Base-by-base conservation (phyloP, 495 filamentous ascomycete genomes). In the Daldinia grandis region DNA sequence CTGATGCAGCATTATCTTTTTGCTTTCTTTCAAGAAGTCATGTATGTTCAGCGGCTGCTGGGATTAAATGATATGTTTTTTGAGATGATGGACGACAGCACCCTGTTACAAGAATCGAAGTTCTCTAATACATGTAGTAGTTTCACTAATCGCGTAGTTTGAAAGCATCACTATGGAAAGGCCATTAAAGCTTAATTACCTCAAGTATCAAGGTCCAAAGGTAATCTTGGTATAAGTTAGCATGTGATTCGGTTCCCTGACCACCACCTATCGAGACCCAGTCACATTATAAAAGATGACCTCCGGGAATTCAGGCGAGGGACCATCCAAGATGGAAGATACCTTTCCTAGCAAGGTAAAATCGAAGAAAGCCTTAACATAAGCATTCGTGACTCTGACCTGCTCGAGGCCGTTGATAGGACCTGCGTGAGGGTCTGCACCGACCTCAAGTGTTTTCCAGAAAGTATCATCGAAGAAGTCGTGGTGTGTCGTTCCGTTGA, bases 381-480 rank as follows among this genome's bases (percentile, higher is more conserved):
- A 79, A 10, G 44, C 35, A 54, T 75, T 75, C 56, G 63, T 9
- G 14, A 78, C 30, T 33, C 35, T 12, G 4, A 68, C 65, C 30
- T 70, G 71, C 27, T 72, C 55, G 28, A 55, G 19, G 0, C 69
- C 70, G 8, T 78, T 53, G 15, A 81, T 75, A 0, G 66, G 40
- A 6, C 78, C 78, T 0, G 76, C 24, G 1, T 44, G 3, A n/a
- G 12, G 66, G 47, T 75, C 69, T 8, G 63, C 6, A 1, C 15
- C 51, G 10, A 7, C 4, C 24, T 76, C 66, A 12, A 76, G 19
- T 1, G 71, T 68, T 35, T 64, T 73, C 68, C 69, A 76, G 6
- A 62, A 76, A 0, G 76, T 74, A 9, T 78, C 68, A 64, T 84
- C 81, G 5, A 74, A 76, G 64, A 80, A 83, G 9, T 81, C 76